A percentile compares a stretch with the other conserved stretches of the same genome.
Conservation (phyloP, 306 rosid species). For the Glycine latifolia region DNA sequence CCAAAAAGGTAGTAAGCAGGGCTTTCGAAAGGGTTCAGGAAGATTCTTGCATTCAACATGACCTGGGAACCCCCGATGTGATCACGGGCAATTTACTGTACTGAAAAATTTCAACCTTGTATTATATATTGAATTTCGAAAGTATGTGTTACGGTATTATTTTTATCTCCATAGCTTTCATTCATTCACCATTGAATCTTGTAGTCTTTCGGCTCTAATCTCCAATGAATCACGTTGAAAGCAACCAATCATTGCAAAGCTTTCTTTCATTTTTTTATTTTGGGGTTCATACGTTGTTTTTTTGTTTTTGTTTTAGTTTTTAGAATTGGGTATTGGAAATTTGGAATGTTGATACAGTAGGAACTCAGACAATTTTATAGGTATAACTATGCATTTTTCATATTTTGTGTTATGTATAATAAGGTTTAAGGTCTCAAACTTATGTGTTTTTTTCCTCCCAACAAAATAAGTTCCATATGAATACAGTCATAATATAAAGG, state of each 20-base stretch:
- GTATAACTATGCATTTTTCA: background rate
- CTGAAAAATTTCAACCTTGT: conserved; percentile 48
- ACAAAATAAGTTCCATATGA: background rate
- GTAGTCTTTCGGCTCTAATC: conserved; percentile 17
- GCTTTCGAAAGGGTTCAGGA: conserved; percentile 35
- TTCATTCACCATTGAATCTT: conserved; percentile 47
- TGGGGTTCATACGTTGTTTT: background rate
- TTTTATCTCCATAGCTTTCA: conserved; percentile 38
- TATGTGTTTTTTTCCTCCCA: background rate
- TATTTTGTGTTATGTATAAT: background rate
- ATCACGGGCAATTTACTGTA: conserved; percentile 29
- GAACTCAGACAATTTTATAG: background rate
- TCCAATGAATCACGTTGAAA: conserved; percentile 27
- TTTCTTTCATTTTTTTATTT: background rate
- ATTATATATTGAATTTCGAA: conserved; percentile 53
- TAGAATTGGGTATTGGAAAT: background rate
- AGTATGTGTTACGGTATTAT: conserved; percentile 39
- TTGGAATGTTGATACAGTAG: background rate
- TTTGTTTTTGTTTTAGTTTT: background rate
- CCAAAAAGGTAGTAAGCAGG: conserved; percentile 36
- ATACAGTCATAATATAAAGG: background rate
- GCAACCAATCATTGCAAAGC: conserved; percentile 12
- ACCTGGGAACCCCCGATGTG: conserved; percentile 36
- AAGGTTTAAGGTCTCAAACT: background rate
- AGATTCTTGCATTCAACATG: conserved; percentile 39